Evolutionary conservation across 495 filamentous ascomycete species (phyloP).

Genomic region (Penicillium paxilli): DNA sequence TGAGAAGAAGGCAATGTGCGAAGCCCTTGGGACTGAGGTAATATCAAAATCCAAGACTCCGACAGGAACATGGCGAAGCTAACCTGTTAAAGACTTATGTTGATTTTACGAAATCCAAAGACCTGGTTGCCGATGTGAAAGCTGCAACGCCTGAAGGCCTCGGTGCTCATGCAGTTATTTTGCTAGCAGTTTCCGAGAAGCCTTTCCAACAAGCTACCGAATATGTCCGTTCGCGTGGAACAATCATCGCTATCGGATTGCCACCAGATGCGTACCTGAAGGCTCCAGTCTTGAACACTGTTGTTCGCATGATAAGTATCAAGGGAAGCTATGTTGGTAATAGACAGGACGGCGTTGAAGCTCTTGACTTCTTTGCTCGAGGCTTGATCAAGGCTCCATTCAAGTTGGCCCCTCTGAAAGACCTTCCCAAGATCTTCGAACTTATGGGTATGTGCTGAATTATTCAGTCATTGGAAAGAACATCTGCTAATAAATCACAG

Average conservation of each 20-base stretch:
- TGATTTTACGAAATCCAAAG: slow-evolving; percentile 69
- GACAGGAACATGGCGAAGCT: not conserved
- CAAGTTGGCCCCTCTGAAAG: slow-evolving; percentile 74
- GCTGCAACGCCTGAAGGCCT: slow-evolving; percentile 70
- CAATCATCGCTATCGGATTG: slow-evolving; percentile 81
- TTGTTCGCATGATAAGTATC: slow-evolving; percentile 85
- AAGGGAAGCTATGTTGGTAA: slow-evolving; percentile 92
- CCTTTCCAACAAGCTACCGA: slow-evolving; percentile 90
- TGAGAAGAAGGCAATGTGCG: slow-evolving; percentile 70
- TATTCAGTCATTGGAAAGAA: too few relatives aligned
- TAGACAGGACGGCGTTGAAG: slow-evolving; percentile 37
- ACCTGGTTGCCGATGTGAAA: slow-evolving; percentile 79
- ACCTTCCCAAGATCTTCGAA: slow-evolving; percentile 74
- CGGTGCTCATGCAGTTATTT: slow-evolving; percentile 82
- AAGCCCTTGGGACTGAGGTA: slow-evolving; percentile 59
- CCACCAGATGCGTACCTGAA: slow-evolving; percentile 74
- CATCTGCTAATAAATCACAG: slow-evolving; percentile 3
- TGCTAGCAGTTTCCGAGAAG: slow-evolving; percentile 80
- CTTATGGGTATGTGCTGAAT: slow-evolving; percentile 54
- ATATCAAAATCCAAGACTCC: not conserved
- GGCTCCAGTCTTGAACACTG: slow-evolving; percentile 81
- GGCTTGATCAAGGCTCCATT: slow-evolving; percentile 77
- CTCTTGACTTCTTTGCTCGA: not conserved
- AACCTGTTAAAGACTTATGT: slow-evolving; percentile 51
- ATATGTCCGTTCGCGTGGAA: slow-evolving; percentile 79